Evolutionary conservation across 768 basidiomycete genomes (phyloP), one percentile per base, ranked within the genome.

Genomic region (Crassisporium funariophilum): DNA sequence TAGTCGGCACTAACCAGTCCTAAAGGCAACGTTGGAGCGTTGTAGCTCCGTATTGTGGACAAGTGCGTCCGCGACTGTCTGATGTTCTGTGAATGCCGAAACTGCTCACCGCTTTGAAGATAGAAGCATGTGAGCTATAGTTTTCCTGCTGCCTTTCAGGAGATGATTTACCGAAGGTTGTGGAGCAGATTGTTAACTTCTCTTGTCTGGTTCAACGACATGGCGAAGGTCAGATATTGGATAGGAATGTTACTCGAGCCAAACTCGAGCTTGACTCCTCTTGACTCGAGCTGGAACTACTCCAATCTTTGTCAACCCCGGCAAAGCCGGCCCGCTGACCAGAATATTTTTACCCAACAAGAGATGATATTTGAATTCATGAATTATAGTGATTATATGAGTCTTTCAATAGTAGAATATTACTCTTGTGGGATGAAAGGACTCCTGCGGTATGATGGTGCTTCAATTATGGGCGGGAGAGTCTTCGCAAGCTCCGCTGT

Each of bases 371-470:
- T 16, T 20, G 20, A 37, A 10, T 10, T 20, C 35, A n/a, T 25
- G 46, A 38, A 50, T 42, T 49, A 36, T 41, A 44, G 23, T 47
- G 49, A 27, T 44, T 49, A 50, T 52, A 53, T n/a, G n/a, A n/a
- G n/a, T n/a, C n/a, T 52, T 9, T 38, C 20, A 36, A 19, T 15
- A 46, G 7, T 13, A 39, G 31, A 41, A 46, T 15, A 61, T 66
- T 70, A 81, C 64, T 88, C 88, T 61, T 76, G 77, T 54, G 90
- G 86, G 45, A 83, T 74, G 64, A 91, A 91, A n/a, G 89, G 90
- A 57, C 83, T 88, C 44, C 78, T 77, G 48, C 86, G 83, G 51
- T 82, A 82, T 3, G 86, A 75, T 42, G 88, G 87, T 1, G 89
- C 81, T 40, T 82, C 82, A 15, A 93, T 76, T 41, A 89, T 69